These are phyloP conservation scores for Lathyrus sativus DNA, from an alignment of 306 rosid species.

Conservation along the genomic window DNA sequence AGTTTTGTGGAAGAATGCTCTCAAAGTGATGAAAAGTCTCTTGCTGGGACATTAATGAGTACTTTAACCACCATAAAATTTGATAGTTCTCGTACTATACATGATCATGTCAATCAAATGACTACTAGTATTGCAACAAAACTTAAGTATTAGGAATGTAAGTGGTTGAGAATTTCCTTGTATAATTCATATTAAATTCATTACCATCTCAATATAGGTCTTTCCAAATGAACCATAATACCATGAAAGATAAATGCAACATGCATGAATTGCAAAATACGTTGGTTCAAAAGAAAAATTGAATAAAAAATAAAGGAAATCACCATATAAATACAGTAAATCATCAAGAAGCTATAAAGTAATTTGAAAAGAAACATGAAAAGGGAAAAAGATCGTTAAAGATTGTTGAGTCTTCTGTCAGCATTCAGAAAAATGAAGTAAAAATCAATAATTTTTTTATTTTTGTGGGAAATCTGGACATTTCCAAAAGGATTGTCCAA, in stretches of 20 bases:
- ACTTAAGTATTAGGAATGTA: too few relatives aligned
- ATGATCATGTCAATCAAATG: neutral
- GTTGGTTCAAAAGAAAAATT: too few relatives aligned
- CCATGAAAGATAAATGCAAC: neutral
- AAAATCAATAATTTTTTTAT: too few relatives aligned
- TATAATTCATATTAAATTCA: neutral
- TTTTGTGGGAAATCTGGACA: too few relatives aligned
- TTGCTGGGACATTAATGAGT: neutral
- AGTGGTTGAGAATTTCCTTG: neutral
- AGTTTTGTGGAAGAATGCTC: neutral
- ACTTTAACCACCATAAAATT: neutral
- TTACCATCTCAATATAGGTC: neutral
- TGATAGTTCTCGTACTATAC: neutral
- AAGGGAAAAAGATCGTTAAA: too few relatives aligned
- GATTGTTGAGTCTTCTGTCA: too few relatives aligned
- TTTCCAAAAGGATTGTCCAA: too few relatives aligned
- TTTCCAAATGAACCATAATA: neutral
- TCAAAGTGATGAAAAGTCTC: neutral
- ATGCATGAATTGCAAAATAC: conserved; percentile 33
- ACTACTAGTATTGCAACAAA: neutral
- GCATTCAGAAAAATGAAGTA: too few relatives aligned
- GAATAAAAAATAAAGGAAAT: too few relatives aligned
- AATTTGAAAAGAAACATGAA: too few relatives aligned
- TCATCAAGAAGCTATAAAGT: too few relatives aligned
- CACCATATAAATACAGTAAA: too few relatives aligned